phyloP scores from a whole-genome alignment of 495 filamentous ascomycete genomes.

The Xylaria flabelliformis region DNA sequence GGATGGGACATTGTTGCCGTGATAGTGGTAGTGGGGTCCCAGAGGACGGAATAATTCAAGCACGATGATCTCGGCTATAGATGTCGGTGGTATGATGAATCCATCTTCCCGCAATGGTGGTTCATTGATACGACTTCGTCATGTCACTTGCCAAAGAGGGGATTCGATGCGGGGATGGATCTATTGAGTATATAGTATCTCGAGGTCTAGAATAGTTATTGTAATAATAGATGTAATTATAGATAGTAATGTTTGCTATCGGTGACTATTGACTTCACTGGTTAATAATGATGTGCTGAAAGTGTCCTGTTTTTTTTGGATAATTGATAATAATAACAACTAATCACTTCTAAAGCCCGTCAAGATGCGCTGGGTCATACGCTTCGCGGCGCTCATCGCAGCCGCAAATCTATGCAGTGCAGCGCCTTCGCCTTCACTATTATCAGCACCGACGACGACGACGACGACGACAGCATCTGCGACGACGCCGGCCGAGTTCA shows the following conservation, averaged over 20 bases:
- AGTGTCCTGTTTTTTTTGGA: not conserved
- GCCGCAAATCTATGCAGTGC: not conserved
- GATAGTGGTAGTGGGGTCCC: not conserved
- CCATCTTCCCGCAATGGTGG: not conserved
- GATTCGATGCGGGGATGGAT: conserved; percentile 16
- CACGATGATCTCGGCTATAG: conserved; percentile 23
- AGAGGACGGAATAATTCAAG: conserved; percentile 15
- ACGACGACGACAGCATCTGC: not conserved
- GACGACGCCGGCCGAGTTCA: conserved; percentile 24
- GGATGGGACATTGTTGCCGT: not conserved
- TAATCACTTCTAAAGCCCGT: not conserved
- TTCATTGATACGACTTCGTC: conserved; percentile 13
- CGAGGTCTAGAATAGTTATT: not conserved
- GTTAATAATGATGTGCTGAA: not conserved
- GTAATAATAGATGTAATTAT: not conserved
- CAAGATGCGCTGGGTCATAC: conserved; percentile 15
- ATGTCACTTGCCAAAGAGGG: conserved; percentile 14
- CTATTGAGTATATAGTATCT: not conserved
- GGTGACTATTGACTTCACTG: not conserved
- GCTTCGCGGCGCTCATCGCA: conserved; percentile 15
- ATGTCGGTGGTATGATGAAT: conserved; percentile 4
- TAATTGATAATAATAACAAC: not conserved
- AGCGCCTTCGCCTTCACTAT: not conserved
- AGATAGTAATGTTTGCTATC: not conserved
- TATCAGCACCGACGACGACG: not conserved